Percentiles rank a stretch among this genome's conserved stretches.
phyloP scores from a whole-genome alignment of 73 alveolate species.

The Paramecium tetraurelia region DNA sequence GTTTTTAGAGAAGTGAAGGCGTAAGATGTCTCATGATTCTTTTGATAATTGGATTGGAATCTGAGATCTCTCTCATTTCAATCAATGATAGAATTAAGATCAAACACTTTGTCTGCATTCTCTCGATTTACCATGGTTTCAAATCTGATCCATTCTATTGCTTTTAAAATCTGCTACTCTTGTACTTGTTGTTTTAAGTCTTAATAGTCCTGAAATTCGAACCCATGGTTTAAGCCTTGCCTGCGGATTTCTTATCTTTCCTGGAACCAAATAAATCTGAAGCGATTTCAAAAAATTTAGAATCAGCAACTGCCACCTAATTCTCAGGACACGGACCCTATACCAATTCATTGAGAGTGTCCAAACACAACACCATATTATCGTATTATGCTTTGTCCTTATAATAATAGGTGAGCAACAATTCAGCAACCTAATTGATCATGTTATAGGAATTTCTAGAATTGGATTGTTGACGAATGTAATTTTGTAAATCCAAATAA shows the following conservation, averaged over 20 bases:
- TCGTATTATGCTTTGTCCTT: constrained; percentile 46
- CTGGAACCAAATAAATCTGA: constrained; percentile 43
- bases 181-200: neutral
- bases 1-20: constrained; percentile 49
- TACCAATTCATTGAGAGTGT: constrained; percentile 66
- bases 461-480: constrained; percentile 63
- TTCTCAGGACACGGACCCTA: constrained; percentile 73
- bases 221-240: constrained; percentile 10
- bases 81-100: constrained; percentile 57
- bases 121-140: constrained; percentile 62
- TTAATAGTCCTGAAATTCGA: neutral
- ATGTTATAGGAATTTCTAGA: constrained; percentile 62
- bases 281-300: constrained; percentile 69
- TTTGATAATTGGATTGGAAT: constrained; percentile 60
- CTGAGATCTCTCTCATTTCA: constrained; percentile 57
- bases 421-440: constrained; percentile 57
- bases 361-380: constrained; percentile 62
- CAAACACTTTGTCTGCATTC: constrained; percentile 64
- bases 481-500: constrained; percentile 52
- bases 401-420: constrained; percentile 43
- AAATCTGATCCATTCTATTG: neutral
- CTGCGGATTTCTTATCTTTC: constrained; percentile 27
- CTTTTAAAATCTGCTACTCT: neutral
- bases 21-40: constrained; percentile 65
- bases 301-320: constrained; percentile 59